Evolutionary conservation across 2,329 filamentous ascomycete species (phyloP), one percentile per base, ranked within the genome.

Genomic region (Aspergillus sp.): DNA sequence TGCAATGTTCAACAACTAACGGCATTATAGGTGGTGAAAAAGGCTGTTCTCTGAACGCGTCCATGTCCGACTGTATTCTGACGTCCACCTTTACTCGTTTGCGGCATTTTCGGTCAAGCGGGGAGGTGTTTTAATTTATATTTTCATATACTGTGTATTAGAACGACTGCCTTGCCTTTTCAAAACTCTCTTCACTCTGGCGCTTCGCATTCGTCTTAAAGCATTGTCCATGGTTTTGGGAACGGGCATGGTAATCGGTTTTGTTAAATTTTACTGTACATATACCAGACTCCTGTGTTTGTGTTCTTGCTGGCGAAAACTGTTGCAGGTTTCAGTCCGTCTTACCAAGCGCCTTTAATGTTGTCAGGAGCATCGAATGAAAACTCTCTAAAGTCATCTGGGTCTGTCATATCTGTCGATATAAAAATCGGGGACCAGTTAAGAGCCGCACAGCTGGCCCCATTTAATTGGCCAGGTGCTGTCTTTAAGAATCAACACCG

Each of bases 41-140:
- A 81, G 67, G 76, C 79, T 37, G 61, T 83, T 52, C 79, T 83
- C 63, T 82, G 77, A 69, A 70, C 62, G 53, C 57, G 53, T 54
- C 52, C 48, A 41, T 21, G 21, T 46, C 57, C 46, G 58, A 50
- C 62, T 60, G 57, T 63, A 57, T 57, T 61, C 50, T 59, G 59
- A 63, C 49, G 56, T 58, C 52, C 58, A 54, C 59, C 52, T 47
- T 55, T 47, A 55, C 49, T 61, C 55, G 63, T 65, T 62, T 64
- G 15, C 27, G 8, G 24, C 27, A 58, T 64, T 64, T 64, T 64
- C 62, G 62, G 62, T 61, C 64, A 68, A 66, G 65, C 59, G 57
- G 58, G 68, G 66, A 62, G 66, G 59, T 66, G 59, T 64, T 52
- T 59, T 55, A 61, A 66, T 65, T 67, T 65, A 54, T 57, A 62